These are phyloP conservation scores for Rhizomucor miehei DNA, from an alignment of 371 early-diverging fungal genomes.

Conservation along the genomic window DNA sequence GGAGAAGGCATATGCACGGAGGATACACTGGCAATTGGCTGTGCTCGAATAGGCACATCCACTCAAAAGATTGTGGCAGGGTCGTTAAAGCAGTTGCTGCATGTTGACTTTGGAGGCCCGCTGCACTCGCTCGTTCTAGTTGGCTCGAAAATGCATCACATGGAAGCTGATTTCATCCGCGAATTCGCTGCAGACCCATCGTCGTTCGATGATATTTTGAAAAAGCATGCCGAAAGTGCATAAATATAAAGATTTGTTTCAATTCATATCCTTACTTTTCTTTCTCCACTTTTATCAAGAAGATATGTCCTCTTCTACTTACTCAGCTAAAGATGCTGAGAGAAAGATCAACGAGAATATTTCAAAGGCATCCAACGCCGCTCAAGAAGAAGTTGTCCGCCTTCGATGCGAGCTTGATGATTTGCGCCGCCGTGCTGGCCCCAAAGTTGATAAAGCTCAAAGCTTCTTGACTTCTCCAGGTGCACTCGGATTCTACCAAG, in stretches of 20 bases:
- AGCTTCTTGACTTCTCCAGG: constrained; percentile 29
- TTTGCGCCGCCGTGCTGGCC: constrained; percentile 25
- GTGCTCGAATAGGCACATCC: constrained; percentile 89
- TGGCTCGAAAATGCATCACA: constrained; percentile 87
- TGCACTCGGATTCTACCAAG: constrained; percentile 34
- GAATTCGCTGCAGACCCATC: constrained; percentile 70
- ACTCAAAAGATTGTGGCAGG: constrained; percentile 87
- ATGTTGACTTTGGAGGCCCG: constrained; percentile 93
- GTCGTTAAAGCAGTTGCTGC: constrained; percentile 78
- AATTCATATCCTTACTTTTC: not conserved
- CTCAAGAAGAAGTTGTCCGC: constrained; percentile 29
- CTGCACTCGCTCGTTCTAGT: constrained; percentile 93
- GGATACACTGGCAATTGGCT: constrained; percentile 88
- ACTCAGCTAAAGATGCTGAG: constrained; percentile 5
- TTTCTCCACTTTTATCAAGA: not conserved
- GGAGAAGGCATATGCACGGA: constrained; percentile 70
- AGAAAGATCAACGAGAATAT: constrained; percentile 17
- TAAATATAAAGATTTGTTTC: constrained; percentile 5
- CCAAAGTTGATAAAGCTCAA: constrained; percentile 31
- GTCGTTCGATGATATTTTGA: constrained; percentile 67
- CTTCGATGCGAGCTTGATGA: constrained; percentile 32
- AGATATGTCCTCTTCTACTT: not conserved
- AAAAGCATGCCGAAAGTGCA: constrained; percentile 32
- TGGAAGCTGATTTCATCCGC: constrained; percentile 91
- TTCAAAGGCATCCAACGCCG: constrained; percentile 19